These are phyloP conservation scores for Aspergillus pseudoglaucus DNA, from an alignment of 2,329 filamentous ascomycete species.

Conservation along the genomic window DNA sequence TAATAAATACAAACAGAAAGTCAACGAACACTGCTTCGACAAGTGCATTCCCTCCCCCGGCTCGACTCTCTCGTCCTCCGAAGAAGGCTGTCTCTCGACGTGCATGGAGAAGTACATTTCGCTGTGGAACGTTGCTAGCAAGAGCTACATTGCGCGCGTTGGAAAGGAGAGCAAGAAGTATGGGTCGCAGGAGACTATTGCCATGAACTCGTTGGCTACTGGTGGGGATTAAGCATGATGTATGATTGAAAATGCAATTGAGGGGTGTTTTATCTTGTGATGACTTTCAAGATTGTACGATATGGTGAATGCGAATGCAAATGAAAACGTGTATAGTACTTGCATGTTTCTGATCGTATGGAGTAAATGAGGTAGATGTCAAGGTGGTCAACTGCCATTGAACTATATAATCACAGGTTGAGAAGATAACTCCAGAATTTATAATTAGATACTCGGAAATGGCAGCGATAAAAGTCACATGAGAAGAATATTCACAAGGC, in stretches of 20 bases:
- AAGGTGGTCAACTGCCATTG: too few species aligned
- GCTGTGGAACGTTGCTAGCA: conserved; percentile 69
- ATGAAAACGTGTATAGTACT: too few species aligned
- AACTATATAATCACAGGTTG: too few species aligned
- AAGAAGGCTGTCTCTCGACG: conserved; percentile 63
- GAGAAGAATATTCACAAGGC: too few species aligned
- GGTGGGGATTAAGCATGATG: neutral
- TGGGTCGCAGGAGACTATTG: conserved; percentile 20
- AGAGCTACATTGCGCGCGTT: conserved; percentile 55
- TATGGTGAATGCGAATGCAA: neutral
- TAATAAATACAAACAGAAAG: conserved; percentile 49
- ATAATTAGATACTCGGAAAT: too few species aligned
- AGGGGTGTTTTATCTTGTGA: neutral
- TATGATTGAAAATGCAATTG: conserved; percentile 1
- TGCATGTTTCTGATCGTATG: neutral
- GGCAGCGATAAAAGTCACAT: too few species aligned
- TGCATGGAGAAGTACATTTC: conserved; percentile 85
- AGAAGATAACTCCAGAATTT: too few species aligned
- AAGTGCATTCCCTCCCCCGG: conserved; percentile 66
- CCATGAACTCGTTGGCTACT: conserved; percentile 13
- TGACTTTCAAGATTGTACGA: neutral
- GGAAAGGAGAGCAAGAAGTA: conserved; percentile 53
- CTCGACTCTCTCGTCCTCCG: conserved; percentile 57
- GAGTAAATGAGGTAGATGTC: too few species aligned
- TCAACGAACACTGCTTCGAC: conserved; percentile 76